Evolutionary conservation across 2,329 filamentous ascomycete species (phyloP), one percentile per base, ranked within the genome.

Genomic region (Colletotrichum tofieldiae): DNA sequence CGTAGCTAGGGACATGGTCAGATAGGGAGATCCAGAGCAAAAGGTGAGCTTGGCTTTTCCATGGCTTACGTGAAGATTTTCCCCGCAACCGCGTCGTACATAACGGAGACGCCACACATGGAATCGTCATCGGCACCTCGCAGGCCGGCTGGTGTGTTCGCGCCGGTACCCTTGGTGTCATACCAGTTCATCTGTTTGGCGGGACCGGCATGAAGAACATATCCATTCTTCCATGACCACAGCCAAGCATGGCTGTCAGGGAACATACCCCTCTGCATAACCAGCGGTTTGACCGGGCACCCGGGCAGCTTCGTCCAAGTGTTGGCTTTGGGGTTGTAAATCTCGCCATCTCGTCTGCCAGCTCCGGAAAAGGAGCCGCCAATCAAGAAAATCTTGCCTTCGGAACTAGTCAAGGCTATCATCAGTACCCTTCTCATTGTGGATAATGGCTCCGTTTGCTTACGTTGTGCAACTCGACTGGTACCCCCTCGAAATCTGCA

Each of bases 81-180:
- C 29, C 89, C 88, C 0, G 84, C 83, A 61, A 88, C 85, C n/a
- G 88, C 87, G 74, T 91, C 88, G 73, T 86, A 90, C 88, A 91
- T 90, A 72, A 88, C 83, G 2, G 85, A 84, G 58, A 84, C 86
- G 9, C 88, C 89, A 65, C 83, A 85, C 89, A 91, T 91, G 0
- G 87, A 83, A 11, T 82, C 77, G 35, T 84, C 83, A 12, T 82
- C 81, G 18, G 77, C 79, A 5, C 87, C 79, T 12, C 88, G 84
- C 79, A 11, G 68, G 0, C 88, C 88, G 1, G 87, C 87, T 6
- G 76, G 71, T 4, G 75, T 74, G 23, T 82, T 76, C 16, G 77
- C 75, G 1, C 88, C 88, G 29, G 77, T 78, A 6, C 83, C 84
- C 2, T 75, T 75, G 0, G 84, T 87, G 29, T 81, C 79, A 75